Base-by-base conservation (phyloP, 1,284 basidiomycete species). In the Marasmius oreades region DNA sequence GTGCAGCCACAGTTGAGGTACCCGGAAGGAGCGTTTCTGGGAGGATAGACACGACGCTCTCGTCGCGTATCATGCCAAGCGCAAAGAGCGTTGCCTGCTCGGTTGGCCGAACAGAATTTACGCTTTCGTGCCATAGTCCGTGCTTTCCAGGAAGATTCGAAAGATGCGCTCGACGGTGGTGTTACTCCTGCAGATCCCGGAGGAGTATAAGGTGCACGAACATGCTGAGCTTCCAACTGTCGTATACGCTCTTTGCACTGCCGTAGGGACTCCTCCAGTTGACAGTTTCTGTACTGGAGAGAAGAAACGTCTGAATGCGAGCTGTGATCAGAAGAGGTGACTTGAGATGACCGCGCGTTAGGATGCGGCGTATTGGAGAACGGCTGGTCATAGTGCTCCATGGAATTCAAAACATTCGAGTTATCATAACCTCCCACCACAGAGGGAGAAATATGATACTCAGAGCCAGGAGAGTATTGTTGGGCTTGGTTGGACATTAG, bases 31-130 rank as follows among this genome's bases (percentile, higher is more conserved):
- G 90, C 90, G 76, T 86, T 86, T 48, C 90, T 82, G n/a, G 90
- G 90, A 3, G 90, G 88, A 63, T 80, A 84, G 0, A 77, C 77
- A 6, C 90, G 81, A 42, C 90, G 83, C 70, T 92, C 90, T 39
- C 90, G 81, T 36, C 90, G 79, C 2, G 90, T 89, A 68, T 92
- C 90, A 65, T 92, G 90, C 90, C 90, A 92, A 3, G 90, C 86
- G 67, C 90, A 92, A 28, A 92, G 79, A 1, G 90, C 88, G 62
- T 92, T 92, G 22, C 90, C 90, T 0, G 90, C 90, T 45, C 90
- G 82, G 69, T 92, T 92, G 33, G 89, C 74, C 1, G 90, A 88
- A 67, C 92, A 92, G 69, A 85, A 86, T 44, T 85, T 76, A 58
- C 84, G 84, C 60, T 77, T 72, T 23, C 90, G 86, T 5, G 84